These are phyloP conservation scores for Eragrostis nindensis DNA, from an alignment of 176 grass and related monocot species.

Conservation along the genomic window DNA sequence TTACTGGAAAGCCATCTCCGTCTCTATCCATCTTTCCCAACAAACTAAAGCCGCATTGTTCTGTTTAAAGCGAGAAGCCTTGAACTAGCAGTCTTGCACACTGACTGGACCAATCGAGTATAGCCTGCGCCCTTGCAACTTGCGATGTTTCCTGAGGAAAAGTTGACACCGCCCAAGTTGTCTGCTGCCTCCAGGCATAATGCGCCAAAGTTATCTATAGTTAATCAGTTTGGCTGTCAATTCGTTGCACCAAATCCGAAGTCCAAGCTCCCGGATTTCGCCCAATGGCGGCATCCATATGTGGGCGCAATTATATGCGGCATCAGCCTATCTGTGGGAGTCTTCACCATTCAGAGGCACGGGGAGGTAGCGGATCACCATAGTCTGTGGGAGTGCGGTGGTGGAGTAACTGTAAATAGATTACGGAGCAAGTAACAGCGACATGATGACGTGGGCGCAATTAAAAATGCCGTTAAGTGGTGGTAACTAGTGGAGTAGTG, in stretches of 20 bases:
- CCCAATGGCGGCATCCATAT: constrained; percentile 13
- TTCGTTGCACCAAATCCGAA: not conserved
- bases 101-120: not conserved
- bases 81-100: not conserved
- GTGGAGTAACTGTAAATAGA: not conserved
- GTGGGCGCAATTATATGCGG: constrained; percentile 40
- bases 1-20: not conserved
- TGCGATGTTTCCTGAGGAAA: not conserved
- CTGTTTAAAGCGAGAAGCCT: too few species aligned
- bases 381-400: not conserved
- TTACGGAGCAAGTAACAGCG: constrained; percentile 49
- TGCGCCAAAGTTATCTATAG: not conserved
- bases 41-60: not conserved
- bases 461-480: not conserved
- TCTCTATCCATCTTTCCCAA: not conserved
- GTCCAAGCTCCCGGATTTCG: constrained; percentile 31
- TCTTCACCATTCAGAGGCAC: not conserved
- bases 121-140: not conserved
- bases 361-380: not conserved
- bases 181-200: not conserved
- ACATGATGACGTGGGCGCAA: constrained; percentile 21
- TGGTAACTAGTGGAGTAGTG: not conserved
- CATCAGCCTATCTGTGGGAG: not conserved
- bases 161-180: not conserved
- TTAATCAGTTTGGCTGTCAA: not conserved